These are phyloP conservation scores for Penicillium flavigenum DNA, from an alignment of 495 filamentous ascomycete species.

Conservation along the genomic window DNA sequence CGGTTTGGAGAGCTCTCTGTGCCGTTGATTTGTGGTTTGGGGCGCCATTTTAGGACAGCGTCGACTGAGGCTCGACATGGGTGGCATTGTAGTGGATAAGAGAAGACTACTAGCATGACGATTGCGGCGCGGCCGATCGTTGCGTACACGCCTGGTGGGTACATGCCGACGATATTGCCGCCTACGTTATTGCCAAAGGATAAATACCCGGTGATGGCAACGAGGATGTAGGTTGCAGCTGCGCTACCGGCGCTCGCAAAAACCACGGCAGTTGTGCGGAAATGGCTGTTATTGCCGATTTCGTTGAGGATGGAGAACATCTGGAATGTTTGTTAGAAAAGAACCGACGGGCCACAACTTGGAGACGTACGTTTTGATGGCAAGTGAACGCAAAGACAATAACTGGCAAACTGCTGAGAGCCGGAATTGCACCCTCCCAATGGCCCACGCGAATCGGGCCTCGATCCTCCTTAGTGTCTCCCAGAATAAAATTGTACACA, in stretches of 20 bases:
- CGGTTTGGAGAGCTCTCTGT: conserved; percentile 48
- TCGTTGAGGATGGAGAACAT: conserved; percentile 99
- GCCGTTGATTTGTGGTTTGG: conserved; percentile 42
- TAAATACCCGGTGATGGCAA: conserved; percentile 92
- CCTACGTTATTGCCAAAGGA: conserved; percentile 84
- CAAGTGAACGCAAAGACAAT: conserved; percentile 98
- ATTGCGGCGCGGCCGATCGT: conserved; percentile 95
- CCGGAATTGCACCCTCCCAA: conserved; percentile 75
- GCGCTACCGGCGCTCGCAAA: conserved; percentile 79
- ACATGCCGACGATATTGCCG: conserved; percentile 94
- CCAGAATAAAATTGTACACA: conserved; percentile 79
- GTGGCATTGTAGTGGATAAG: conserved; percentile 91
- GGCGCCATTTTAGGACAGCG: conserved; percentile 89
- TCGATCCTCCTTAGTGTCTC: conserved; percentile 70
- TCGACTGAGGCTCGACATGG: conserved; percentile 92
- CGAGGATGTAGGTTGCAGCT: conserved; percentile 77
- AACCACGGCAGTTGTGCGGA: conserved; percentile 77
- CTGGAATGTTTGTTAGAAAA: conserved; percentile 43
- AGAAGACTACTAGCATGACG: conserved; percentile 95
- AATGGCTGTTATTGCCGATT: conserved; percentile 79
- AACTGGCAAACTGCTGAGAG: conserved; percentile 84
- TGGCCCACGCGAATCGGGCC: conserved; percentile 69
- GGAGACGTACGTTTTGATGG: conserved; percentile 80
- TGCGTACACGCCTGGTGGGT: conserved; percentile 73
- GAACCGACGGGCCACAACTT: not conserved